Evolutionary conservation across 805 yeast genomes (phyloP).

Genomic region (Kazachstania kunashirensis): DNA sequence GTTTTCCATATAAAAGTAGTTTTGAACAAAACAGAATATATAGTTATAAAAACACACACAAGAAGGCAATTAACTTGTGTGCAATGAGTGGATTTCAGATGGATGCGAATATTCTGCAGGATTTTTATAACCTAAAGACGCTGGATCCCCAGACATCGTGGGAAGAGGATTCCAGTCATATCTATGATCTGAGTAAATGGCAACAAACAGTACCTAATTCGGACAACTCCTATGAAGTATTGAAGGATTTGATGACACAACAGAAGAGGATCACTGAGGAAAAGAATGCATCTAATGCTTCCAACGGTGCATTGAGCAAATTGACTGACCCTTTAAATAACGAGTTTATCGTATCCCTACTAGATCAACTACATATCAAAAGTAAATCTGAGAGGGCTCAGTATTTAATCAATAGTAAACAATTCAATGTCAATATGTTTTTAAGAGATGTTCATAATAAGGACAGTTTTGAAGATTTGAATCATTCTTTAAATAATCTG

Average conservation of each 20-base stretch:
- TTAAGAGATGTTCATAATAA: constrained; percentile 46
- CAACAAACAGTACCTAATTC: constrained; percentile 17
- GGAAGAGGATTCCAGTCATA: constrained; percentile 27
- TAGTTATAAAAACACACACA: no score
- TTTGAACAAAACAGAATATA: no score
- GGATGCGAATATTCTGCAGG: constrained; percentile 23
- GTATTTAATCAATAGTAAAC: constrained; percentile 45
- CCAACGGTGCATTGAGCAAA: constrained; percentile 10
- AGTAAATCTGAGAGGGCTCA: constrained; percentile 34
- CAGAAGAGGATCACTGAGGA: constrained; percentile 10
- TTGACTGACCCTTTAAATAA: constrained; percentile 49
- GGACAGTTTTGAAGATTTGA: constrained; percentile 44
- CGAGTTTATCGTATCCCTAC: constrained; percentile 31
- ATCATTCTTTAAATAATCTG: constrained; percentile 38
- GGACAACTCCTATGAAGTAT: constrained; percentile 28
- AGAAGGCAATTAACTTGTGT: no score
- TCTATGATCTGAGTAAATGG: constrained; percentile 18
- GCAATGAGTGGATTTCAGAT: constrained; percentile 15
- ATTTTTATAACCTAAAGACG: constrained; percentile 37
- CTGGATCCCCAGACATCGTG: constrained; percentile 34
- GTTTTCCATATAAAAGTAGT: no score
- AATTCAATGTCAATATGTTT: constrained; percentile 49
- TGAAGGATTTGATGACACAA: constrained; percentile 24
- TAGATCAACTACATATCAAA: constrained; percentile 32
- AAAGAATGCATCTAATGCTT: constrained; percentile 7